phyloP scores from a whole-genome alignment of 2,329 filamentous ascomycete genomes.

The Pestalotiopsis fici region DNA sequence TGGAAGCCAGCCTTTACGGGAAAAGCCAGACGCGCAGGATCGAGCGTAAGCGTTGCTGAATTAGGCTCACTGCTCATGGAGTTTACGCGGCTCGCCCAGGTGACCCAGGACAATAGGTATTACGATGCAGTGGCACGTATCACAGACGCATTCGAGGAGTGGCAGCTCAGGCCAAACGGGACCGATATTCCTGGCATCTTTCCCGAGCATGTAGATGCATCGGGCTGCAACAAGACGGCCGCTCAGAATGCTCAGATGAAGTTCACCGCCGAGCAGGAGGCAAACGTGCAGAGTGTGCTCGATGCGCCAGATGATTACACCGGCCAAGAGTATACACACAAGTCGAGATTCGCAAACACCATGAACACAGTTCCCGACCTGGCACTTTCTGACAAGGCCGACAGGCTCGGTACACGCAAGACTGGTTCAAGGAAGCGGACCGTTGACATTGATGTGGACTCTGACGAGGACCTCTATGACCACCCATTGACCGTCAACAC shows the following conservation, averaged over 20 bases:
- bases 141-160: constrained; percentile 75
- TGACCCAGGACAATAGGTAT: constrained; percentile 80
- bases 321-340: not conserved
- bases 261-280: not conserved
- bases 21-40: constrained; percentile 63
- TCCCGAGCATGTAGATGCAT: constrained; percentile 75
- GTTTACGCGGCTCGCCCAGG: constrained; percentile 84
- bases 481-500: constrained; percentile 8
- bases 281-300: constrained; percentile 3
- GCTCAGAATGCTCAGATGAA: constrained; percentile 33
- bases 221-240: constrained; percentile 70
- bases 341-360: not conserved
- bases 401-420: not conserved
- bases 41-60: constrained; percentile 62
- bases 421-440: not conserved
- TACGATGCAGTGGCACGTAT: constrained; percentile 89
- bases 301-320: constrained; percentile 4
- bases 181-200: constrained; percentile 79
- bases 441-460: not conserved
- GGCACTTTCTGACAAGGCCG: constrained; percentile 3
- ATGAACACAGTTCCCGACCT: constrained; percentile 8
- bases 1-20: constrained; percentile 70
- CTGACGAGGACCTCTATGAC: constrained; percentile 6
- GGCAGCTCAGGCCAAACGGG: constrained; percentile 59
- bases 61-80: constrained; percentile 82